Base-by-base conservation (phyloP, 345 rosid species). In the Melaleuca alternifolia region DNA sequence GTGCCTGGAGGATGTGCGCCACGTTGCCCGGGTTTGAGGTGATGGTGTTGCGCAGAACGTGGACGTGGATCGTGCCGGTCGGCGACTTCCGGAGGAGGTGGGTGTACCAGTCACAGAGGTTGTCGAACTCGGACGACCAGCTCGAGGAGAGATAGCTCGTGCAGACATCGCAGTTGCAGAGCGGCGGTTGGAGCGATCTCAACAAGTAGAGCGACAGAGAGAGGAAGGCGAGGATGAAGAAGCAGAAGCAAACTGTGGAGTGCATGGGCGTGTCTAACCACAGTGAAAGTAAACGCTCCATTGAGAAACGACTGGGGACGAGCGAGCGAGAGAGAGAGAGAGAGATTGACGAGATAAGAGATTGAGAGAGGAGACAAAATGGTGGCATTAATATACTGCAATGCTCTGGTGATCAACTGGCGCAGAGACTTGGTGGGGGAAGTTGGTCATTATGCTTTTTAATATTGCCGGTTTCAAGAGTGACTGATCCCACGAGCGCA, bases 21-120 rank as follows among this genome's bases (percentile, higher is more conserved):
- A 95, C 93, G 86, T 91, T 94, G 57, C 82, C 88, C 13, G 92
- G 98, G 83, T 94, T 93, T 10, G 94, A 85, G 5, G 96, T 94
- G 89, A 94, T 88, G 57, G 83, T 88, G 59, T 91, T 92, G 56
- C 89, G 88, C 10, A 93, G 96, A 54, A 89, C 91, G 57, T 93
- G 94, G 50, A 93, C 61, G 82, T 90, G 91, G 56, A 91, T 87
- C 5, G 93, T 92, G 41, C 91, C 89, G 23, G 93, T 90, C 1
- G 87, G 83, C 4, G 95, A 92, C 26, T 85, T 90, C 13, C 82
- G 79, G 50, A 93, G 92, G 56, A 93, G 92, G 75, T 91, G 92
- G 50, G 91, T 59, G 48, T 89, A 91, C 92, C 92, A 93, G 82
- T 93, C 94, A n/a, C 88, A 89, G 50, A 93, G 92, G 87, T 91